phyloP scores from a whole-genome alignment of 192 early-diverging fungal species.

The Chytriomyces confervae region DNA sequence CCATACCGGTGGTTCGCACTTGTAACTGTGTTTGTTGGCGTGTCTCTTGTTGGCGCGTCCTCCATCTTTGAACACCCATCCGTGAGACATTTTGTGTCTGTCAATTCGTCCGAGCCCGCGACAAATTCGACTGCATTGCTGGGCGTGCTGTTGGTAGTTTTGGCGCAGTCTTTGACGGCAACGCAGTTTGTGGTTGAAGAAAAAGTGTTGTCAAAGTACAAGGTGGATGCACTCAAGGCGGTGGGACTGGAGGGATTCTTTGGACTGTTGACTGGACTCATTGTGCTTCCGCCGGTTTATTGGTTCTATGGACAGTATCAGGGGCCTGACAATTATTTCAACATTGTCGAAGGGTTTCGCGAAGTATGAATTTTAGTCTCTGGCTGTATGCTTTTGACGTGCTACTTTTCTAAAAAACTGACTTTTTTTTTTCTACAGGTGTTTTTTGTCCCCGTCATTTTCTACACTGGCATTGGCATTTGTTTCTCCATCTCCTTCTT shows the following conservation, averaged over 20 bases:
- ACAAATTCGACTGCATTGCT: slow-evolving; percentile 53
- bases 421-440: slow-evolving; percentile 31
- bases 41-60: slow-evolving; percentile 81
- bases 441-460: slow-evolving; percentile 34
- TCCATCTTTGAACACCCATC: slow-evolving; percentile 6
- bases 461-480: slow-evolving; percentile 70
- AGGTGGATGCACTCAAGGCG: slow-evolving; percentile 83
- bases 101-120: slow-evolving; percentile 33
- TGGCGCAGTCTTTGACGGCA: slow-evolving; percentile 93
- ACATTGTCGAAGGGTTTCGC: slow-evolving; percentile 73
- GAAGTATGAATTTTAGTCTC: slow-evolving; percentile 49
- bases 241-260: slow-evolving; percentile 94
- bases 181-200: slow-evolving; percentile 97
- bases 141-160: slow-evolving; percentile 83
- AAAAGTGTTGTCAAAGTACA: slow-evolving; percentile 82
- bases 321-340: slow-evolving; percentile 81
- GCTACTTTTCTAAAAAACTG: slow-evolving; percentile 68
- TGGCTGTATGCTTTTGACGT: slow-evolving; percentile 56
- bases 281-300: slow-evolving; percentile 79
- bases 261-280: slow-evolving; percentile 75
- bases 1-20: slow-evolving; percentile 85
- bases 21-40: slow-evolving; percentile 78
- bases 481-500: slow-evolving; percentile 72
- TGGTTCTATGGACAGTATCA: slow-evolving; percentile 62
- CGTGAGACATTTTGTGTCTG: slow-evolving; percentile 8